phyloP scores from a whole-genome alignment of 345 rosid genomes.

The Gossypium australe region DNA sequence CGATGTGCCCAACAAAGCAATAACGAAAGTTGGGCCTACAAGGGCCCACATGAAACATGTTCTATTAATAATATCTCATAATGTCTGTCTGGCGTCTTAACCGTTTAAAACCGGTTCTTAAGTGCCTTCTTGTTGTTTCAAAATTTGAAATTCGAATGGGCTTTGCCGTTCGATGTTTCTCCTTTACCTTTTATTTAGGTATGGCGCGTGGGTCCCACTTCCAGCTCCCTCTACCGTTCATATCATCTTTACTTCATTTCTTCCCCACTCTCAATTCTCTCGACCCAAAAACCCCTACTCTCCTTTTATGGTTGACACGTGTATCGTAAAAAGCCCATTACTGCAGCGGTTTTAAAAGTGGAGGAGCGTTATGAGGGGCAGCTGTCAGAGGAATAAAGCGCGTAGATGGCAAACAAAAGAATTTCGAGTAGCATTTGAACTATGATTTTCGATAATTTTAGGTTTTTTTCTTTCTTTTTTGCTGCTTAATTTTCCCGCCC shows the following conservation, averaged over 20 bases:
- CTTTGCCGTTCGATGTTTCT: not conserved
- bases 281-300: not conserved
- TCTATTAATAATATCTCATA: not conserved
- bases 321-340: not conserved
- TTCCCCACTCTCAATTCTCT: not conserved
- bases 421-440: not conserved
- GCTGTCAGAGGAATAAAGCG: not conserved
- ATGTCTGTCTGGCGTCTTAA: not conserved
- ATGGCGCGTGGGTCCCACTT: constrained; percentile 10
- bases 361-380: not conserved
- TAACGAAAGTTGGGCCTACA: not conserved
- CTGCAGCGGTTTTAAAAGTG: not conserved
- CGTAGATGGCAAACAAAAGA: not conserved
- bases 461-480: not conserved
- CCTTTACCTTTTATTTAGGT: not conserved
- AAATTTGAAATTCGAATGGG: constrained; percentile 7
- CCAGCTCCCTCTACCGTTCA: constrained; percentile 2
- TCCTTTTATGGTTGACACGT: not conserved
- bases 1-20: not conserved
- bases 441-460: no score
- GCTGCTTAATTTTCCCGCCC: constrained; percentile 6
- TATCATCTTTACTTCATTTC: not conserved
- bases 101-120: not conserved
- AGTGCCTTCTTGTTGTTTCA: not conserved
- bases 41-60: not conserved